A percentile compares a stretch with the other conserved stretches of the same genome.
These are phyloP conservation scores for Fraxinus greggii DNA, from an alignment of 305 asterid species.

Conservation along the genomic window DNA sequence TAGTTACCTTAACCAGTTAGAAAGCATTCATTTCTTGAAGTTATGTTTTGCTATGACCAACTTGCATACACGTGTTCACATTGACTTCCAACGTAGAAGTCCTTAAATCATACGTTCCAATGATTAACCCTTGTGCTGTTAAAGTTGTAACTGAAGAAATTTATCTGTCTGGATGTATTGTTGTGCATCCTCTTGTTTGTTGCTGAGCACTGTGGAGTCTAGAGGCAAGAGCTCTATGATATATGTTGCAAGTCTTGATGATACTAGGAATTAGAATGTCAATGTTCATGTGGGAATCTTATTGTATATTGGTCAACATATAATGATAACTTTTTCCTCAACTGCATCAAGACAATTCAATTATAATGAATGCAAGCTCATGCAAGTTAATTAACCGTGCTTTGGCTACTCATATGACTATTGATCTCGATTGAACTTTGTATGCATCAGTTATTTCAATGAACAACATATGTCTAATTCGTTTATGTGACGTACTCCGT, in stretches of 20 bases:
- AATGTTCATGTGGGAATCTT: neutral
- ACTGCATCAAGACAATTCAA: neutral
- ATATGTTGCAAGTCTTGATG: neutral
- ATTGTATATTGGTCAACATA: neutral
- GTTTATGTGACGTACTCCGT: neutral
- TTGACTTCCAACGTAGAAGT: neutral
- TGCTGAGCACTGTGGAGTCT: neutral
- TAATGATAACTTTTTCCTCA: neutral
- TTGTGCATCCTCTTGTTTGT: neutral
- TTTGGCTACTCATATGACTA: neutral
- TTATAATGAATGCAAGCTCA: neutral
- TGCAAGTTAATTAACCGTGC: neutral
- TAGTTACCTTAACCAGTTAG: too few relatives aligned
- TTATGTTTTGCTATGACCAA: neutral
- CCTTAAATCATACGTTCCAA: neutral
- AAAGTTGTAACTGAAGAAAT: neutral
- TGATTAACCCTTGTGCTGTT: neutral
- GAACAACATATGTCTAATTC: neutral
- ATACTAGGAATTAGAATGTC: neutral
- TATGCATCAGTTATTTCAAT: neutral
- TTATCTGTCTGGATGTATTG: neutral
- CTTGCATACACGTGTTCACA: neutral
- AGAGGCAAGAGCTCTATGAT: neutral
- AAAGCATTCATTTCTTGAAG: neutral
- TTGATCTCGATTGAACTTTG: neutral